Percentiles rank a stretch among this genome's conserved stretches.
Conservation (phyloP, 1,284 basidiomycete species). For the Phaffia rhodozyma region DNA sequence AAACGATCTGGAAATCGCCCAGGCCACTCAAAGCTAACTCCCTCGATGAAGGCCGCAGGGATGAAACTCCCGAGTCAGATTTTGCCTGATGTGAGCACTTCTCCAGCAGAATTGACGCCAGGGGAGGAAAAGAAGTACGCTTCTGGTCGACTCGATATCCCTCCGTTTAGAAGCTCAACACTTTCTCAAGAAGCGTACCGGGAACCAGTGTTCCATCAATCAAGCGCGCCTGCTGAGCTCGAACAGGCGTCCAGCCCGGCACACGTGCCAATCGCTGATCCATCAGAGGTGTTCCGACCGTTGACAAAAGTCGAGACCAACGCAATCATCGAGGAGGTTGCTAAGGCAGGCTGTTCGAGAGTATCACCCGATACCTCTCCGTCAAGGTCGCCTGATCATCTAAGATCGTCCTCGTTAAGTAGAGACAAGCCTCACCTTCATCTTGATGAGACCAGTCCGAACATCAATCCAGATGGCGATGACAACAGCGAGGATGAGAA, state of each 20-base stretch:
- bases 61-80: background rate
- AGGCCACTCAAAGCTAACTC: background rate
- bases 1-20: background rate
- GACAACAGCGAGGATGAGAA: background rate
- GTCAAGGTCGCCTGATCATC: background rate
- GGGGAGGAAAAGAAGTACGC: slow-evolving; percentile 24
- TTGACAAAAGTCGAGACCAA: background rate
- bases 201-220: background rate
- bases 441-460: no score
- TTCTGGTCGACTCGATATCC: background rate
- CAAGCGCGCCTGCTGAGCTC: slow-evolving; percentile 8
- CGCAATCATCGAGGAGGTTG: slow-evolving; percentile 1
- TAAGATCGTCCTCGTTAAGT: no score
- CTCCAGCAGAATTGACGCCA: slow-evolving; percentile 29
- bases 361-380: background rate
- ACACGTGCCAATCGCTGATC: slow-evolving; percentile 2
- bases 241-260: background rate
- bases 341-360: background rate
- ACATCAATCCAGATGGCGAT: background rate
- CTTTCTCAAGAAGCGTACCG: background rate
- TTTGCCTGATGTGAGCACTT: slow-evolving; percentile 15
- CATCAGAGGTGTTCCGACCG: background rate
- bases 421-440: no score
- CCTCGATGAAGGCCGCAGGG: background rate
- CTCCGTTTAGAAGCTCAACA: background rate